A percentile compares a stretch with the other conserved stretches of the same genome.
phyloP scores from a whole-genome alignment of 768 basidiomycete species.

The Piloderma croceum region DNA sequence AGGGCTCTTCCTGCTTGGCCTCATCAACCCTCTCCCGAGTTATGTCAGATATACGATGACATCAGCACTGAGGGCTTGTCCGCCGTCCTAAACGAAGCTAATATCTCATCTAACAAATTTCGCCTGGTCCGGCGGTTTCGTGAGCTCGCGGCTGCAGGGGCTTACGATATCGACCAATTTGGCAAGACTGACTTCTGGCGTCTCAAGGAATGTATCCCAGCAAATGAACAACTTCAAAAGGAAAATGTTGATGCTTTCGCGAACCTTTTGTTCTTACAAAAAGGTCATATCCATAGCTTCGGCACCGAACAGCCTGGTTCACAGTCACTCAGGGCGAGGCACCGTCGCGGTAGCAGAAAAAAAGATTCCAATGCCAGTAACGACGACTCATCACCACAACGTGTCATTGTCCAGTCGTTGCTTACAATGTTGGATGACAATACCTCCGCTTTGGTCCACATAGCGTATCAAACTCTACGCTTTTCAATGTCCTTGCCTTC shows the following conservation, averaged over 20 bases:
- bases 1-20: constrained; percentile 76
- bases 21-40: constrained; percentile 43
- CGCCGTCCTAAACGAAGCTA: constrained; percentile 49
- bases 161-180: constrained; percentile 42
- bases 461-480: constrained; percentile 64
- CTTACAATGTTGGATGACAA: constrained; percentile 54
- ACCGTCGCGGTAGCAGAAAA: constrained; percentile 10
- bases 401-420: constrained; percentile 48
- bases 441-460: constrained; percentile 41
- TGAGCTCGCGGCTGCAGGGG: constrained; percentile 36
- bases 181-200: constrained; percentile 72
- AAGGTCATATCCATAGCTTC: constrained; percentile 60
- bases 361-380: constrained; percentile 16
- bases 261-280: constrained; percentile 50
- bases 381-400: constrained; percentile 33
- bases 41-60: constrained; percentile 41
- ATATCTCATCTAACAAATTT: constrained; percentile 72
- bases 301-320: constrained; percentile 42
- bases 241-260: constrained; percentile 73
- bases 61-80: constrained; percentile 46
- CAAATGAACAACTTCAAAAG: constrained; percentile 44
- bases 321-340: constrained; percentile 39
- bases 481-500: constrained; percentile 42
- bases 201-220: constrained; percentile 72
- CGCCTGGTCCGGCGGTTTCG: constrained; percentile 63